phyloP scores from a whole-genome alignment of 495 filamentous ascomycete genomes.

The Aspergillus avenaceus region DNA sequence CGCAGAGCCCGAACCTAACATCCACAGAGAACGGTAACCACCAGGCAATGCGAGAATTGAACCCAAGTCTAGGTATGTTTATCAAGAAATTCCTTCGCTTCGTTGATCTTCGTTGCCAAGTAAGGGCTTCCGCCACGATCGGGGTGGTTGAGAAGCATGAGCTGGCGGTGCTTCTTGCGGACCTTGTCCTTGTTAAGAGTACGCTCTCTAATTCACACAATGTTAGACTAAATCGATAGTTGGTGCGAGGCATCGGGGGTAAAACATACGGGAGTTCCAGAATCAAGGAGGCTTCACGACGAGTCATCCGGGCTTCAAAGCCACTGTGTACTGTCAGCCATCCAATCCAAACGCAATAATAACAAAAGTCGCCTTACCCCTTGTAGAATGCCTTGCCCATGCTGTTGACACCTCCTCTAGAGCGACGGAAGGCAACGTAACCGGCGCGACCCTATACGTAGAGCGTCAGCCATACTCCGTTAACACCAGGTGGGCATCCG shows the following conservation, averaged over 20 bases:
- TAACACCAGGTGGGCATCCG: not conserved
- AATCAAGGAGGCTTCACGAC: slow-evolving; percentile 85
- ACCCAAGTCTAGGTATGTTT: slow-evolving; percentile 46
- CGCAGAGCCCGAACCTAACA: not conserved
- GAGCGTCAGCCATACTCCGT: slow-evolving; percentile 7
- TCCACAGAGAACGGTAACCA: not conserved
- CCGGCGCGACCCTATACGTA: slow-evolving; percentile 77
- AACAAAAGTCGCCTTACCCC: slow-evolving; percentile 43
- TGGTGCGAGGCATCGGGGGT: not conserved
- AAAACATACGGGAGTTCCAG: slow-evolving; percentile 76
- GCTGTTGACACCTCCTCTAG: slow-evolving; percentile 67
- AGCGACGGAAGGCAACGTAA: slow-evolving; percentile 80
- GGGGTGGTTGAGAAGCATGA: slow-evolving; percentile 98
- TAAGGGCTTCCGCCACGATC: slow-evolving; percentile 97
- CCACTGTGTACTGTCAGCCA: slow-evolving; percentile 44
- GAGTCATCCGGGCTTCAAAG: slow-evolving; percentile 91
- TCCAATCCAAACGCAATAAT: not conserved
- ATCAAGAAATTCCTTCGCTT: slow-evolving; percentile 94
- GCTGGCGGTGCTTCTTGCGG: slow-evolving; percentile 90
- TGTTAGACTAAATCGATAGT: slow-evolving; percentile 14
- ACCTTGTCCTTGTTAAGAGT: slow-evolving; percentile 84
- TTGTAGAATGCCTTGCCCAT: slow-evolving; percentile 92
- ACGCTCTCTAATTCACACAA: slow-evolving; percentile 64
- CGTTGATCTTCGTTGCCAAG: slow-evolving; percentile 94
- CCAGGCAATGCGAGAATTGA: not conserved